Evolutionary conservation across 2,329 filamentous ascomycete species (phyloP).

Genomic region (Escovopsis sp.): DNA sequence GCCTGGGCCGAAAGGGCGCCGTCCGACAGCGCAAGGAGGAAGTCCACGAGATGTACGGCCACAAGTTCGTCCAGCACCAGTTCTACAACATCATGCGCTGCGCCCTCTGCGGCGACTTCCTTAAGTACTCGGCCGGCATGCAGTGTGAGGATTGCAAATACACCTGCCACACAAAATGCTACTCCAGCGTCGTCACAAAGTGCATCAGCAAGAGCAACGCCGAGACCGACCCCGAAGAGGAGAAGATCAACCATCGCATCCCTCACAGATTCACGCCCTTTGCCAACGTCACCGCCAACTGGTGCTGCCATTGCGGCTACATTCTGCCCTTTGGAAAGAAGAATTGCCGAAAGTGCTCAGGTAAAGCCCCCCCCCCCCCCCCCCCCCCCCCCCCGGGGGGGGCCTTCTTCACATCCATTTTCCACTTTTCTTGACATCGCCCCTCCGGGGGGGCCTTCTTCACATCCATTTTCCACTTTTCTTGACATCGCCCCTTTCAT

Average conservation of each 20-base stretch:
- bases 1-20: constrained; percentile 86
- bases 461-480: neutral
- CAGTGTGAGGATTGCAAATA: constrained; percentile 99
- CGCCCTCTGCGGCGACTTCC: constrained; percentile 90
- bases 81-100: constrained; percentile 99
- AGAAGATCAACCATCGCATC: constrained; percentile 99
- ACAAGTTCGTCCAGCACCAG: constrained; percentile 97
- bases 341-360: constrained; percentile 82
- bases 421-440: too few species aligned
- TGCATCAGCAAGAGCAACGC: constrained; percentile 99
- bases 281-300: constrained; percentile 94
- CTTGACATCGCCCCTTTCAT: too few species aligned
- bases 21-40: constrained; percentile 97
- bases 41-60: constrained; percentile 94
- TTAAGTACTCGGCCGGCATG: constrained; percentile 98
- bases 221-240: constrained; percentile 94
- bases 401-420: too few species aligned
- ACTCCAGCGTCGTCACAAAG: constrained; percentile 91
- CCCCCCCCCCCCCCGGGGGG: too few species aligned
- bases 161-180: constrained; percentile 97
- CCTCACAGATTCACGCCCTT: constrained; percentile 95
- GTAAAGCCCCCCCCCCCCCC: constrained; percentile 41
- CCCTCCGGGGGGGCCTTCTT: neutral
- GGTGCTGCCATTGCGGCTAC: constrained; percentile 98
- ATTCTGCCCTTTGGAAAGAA: constrained; percentile 89